Conservation (phyloP, 1,284 basidiomycete species). For the Vanrija humicola region DNA sequence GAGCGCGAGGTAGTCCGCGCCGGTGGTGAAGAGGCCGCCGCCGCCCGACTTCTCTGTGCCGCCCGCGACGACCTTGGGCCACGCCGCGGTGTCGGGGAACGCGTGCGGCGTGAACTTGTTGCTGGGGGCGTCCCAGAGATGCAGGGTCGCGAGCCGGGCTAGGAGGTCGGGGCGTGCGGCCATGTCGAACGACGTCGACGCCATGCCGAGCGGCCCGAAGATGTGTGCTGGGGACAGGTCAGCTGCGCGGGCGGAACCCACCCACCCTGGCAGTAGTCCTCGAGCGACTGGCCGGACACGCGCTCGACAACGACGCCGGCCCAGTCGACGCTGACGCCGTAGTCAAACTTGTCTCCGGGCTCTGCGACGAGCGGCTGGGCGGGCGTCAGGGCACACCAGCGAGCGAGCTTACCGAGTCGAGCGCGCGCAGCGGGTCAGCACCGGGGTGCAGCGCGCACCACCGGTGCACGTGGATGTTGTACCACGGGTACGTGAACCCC, state of each 20-base stretch:
- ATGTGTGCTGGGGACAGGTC: constrained; percentile 10
- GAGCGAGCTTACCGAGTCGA: neutral
- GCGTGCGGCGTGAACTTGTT: neutral
- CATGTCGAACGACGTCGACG: constrained; percentile 13
- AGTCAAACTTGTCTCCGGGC: neutral
- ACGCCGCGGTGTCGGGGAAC: neutral
- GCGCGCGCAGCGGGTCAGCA: too few relatives aligned
- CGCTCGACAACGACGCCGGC: constrained; percentile 2
- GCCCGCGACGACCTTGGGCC: neutral
- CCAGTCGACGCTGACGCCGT: constrained; percentile 2
- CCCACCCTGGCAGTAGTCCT: neutral
- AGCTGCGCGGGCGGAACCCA: neutral
- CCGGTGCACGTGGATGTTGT: constrained; percentile 14
- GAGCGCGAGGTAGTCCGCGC: constrained; percentile 16
- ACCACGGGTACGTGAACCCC: constrained; percentile 13
- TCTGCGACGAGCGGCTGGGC: neutral
- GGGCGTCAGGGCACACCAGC: neutral
- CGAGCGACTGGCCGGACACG: neutral
- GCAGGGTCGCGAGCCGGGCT: constrained; percentile 12
- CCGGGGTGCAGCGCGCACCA: constrained; percentile 12
- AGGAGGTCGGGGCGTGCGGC: constrained; percentile 10
- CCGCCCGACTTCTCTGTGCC: constrained; percentile 10
- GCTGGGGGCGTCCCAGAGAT: neutral
- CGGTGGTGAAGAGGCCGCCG: constrained; percentile 17
- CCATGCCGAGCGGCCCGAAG: constrained; percentile 20